Evolutionary conservation across 108 stramenopile species (phyloP), one percentile per base, ranked within the genome.

Genomic region (Stephanodiscus minutulus): DNA sequence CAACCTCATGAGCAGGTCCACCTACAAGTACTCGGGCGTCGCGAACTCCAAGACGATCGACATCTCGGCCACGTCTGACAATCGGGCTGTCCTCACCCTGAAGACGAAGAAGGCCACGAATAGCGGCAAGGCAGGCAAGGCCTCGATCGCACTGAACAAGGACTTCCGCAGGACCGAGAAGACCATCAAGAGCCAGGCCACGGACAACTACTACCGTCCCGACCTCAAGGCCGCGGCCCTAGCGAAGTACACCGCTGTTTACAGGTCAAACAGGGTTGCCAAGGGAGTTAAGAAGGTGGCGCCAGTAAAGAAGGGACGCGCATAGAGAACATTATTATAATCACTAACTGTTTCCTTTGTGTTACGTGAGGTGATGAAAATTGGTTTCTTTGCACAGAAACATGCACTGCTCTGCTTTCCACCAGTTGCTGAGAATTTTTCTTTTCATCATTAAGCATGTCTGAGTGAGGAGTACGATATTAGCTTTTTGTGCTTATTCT

Each of bases 21-120:
- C 78, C 50, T 92, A 85, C 96, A 97, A 97, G 92, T 97, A 91
- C 74, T 92, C 88, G 36, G 96, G 96, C 57, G 44, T 98, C 66
- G 96, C 97, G 76, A 96, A 95, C 89, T 72, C 82, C 61, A 94
- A 96, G 88, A 83, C 89, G 7, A 72, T 85, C 61, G 90, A 87
- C 57, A 81, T 98, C 48, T 68, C 73, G 20, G 72, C 81, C 76
- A 88, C 88, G 21, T 66, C 64, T 59, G 90, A 88, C 62, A 84
- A 94, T 82, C 83, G 86, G 58, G 93, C 95, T 62, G 50, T 65
- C 10, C 83, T 96, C 61, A 60, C 88, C 60, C 77, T 85, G 55
- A 97, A 96, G 88, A 92, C 92, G 44, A 87, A 86, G 70, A 95
- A 96, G 91, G 82, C 86, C 36, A 60, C 4, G 65, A 81, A 66